Percentiles rank a stretch among this genome's conserved stretches.
These are phyloP conservation scores for Lachnellula hyalina DNA, from an alignment of 2,329 filamentous ascomycete species.

Conservation along the genomic window DNA sequence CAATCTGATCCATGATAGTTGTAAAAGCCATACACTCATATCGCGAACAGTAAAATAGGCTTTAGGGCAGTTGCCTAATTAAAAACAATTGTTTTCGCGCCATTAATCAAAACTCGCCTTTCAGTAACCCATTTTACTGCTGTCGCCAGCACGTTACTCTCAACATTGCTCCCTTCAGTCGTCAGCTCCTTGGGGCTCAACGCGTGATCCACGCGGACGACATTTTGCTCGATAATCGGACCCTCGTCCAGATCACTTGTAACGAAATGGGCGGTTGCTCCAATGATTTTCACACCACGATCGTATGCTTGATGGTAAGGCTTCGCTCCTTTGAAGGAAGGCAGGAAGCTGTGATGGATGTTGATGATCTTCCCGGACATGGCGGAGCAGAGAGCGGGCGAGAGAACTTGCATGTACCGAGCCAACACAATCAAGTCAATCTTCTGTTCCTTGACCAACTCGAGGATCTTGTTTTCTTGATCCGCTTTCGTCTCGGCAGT, in stretches of 20 bases:
- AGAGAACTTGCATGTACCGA: constrained; percentile 84
- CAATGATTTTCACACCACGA: constrained; percentile 82
- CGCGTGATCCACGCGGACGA: constrained; percentile 69
- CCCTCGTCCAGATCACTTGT: constrained; percentile 82
- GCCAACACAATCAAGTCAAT: constrained; percentile 78
- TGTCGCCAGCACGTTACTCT: constrained; percentile 75
- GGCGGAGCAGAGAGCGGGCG: constrained; percentile 64
- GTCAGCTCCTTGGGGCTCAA: constrained; percentile 72
- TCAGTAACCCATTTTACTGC: constrained; percentile 83
- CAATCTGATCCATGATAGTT: too few species aligned
- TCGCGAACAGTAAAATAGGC: too few species aligned
- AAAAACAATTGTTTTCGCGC: constrained; percentile 76
- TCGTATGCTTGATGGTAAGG: constrained; percentile 87
- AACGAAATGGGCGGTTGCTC: constrained; percentile 80
- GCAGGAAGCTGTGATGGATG: constrained; percentile 84
- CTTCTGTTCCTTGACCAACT: constrained; percentile 61
- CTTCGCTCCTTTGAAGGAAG: constrained; percentile 81
- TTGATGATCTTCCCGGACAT: constrained; percentile 90
- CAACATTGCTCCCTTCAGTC: constrained; percentile 76
- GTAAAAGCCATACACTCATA: too few species aligned
- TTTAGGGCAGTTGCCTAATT: constrained; percentile 13
- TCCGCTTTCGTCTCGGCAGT: constrained; percentile 69
- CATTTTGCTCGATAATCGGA: constrained; percentile 81
- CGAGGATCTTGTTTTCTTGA: constrained; percentile 67
- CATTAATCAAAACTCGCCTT: constrained; percentile 71